phyloP scores from a whole-genome alignment of 75 land plant species.

The Azolla pinnata region DNA sequence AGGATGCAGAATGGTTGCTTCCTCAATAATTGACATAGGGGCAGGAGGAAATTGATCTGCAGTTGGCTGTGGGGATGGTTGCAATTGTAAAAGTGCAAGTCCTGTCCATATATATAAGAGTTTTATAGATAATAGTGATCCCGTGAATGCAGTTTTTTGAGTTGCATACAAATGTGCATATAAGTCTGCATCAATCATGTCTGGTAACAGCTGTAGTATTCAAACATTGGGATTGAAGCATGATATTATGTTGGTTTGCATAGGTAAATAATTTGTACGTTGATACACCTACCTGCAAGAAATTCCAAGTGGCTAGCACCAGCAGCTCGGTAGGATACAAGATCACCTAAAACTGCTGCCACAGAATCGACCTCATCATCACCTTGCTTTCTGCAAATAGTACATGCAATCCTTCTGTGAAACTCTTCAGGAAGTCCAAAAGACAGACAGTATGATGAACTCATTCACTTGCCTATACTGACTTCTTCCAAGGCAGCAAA shows the following conservation, averaged over 20 bases:
- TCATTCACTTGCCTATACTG: constrained; percentile 51
- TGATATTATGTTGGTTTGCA: no score
- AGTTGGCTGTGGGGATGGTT: constrained; percentile 8
- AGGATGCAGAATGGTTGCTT: constrained; percentile 56
- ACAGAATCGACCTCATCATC: constrained; percentile 87
- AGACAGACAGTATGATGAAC: not conserved
- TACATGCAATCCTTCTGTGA: not conserved
- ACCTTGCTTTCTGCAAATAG: constrained; percentile 44
- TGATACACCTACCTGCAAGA: constrained; percentile 66
- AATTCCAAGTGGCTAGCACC: constrained; percentile 89
- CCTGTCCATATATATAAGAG: no score
- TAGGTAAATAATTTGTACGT: no score
- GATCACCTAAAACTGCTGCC: constrained; percentile 70
- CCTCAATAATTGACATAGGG: constrained; percentile 34
- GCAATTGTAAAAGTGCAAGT: constrained; percentile 56
- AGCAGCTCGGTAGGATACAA: constrained; percentile 76
- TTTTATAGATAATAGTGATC: no score
- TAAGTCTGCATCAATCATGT: no score
- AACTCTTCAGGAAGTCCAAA: not conserved
- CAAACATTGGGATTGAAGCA: no score
- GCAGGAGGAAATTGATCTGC: constrained; percentile 33
- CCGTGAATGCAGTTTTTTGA: no score
- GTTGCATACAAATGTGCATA: no score
- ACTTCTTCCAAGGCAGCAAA: constrained; percentile 79
- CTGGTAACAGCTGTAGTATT: no score